Evolutionary conservation across 306 rosid genomes (phyloP).

Genomic region (Castanopsis chinensis): DNA sequence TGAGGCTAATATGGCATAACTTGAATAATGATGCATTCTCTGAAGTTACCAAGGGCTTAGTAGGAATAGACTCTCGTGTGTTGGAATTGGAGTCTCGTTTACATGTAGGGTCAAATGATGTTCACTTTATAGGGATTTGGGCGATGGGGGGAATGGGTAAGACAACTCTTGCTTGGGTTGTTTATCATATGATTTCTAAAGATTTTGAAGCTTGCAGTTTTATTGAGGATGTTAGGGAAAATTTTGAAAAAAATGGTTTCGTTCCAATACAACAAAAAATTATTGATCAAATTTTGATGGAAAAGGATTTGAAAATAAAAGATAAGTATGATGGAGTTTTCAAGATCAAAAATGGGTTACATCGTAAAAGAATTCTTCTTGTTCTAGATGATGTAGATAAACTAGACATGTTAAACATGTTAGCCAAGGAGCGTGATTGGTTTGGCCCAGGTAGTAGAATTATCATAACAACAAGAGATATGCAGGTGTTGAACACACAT

Average conservation of each 20-base stretch:
- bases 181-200: background rate
- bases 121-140: background rate
- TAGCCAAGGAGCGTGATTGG: background rate
- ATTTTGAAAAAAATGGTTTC: background rate
- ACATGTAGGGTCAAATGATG: too few relatives aligned
- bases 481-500: background rate
- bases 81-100: too few relatives aligned
- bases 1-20: too few relatives aligned
- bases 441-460: background rate
- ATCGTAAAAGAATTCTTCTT: background rate
- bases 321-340: background rate
- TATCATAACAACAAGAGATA: conserved; percentile 1
- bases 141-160: background rate
- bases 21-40: too few relatives aligned
- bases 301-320: background rate
- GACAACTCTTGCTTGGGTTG: background rate
- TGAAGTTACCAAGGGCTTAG: too few relatives aligned
- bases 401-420: accelerated
- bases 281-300: background rate
- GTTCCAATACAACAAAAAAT: background rate
- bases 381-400: background rate
- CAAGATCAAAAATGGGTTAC: background rate
- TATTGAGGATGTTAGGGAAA: background rate
- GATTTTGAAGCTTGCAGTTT: background rate
- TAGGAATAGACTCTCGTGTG: too few relatives aligned